Percentiles rank a stretch among this genome's conserved stretches.
Evolutionary conservation across 2,329 filamentous ascomycete genomes (phyloP).

Genomic region (Microcyclosporella mali): DNA sequence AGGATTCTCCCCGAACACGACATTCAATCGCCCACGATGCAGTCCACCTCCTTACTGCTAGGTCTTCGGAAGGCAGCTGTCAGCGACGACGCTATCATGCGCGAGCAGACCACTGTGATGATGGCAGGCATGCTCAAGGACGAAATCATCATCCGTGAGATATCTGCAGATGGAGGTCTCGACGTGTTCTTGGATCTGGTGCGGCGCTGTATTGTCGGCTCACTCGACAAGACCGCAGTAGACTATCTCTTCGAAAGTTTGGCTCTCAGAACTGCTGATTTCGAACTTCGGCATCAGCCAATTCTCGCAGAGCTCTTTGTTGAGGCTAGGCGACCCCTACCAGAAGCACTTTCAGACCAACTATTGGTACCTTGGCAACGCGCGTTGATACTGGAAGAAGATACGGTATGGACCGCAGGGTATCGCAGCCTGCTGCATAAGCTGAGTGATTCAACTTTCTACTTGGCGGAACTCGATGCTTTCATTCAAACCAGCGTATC

Average conservation of each 20-base stretch:
- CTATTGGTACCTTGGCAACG: constrained; percentile 19
- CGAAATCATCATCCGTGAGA: constrained; percentile 6
- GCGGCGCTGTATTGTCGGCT: constrained; percentile 8
- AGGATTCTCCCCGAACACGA: constrained; percentile 13
- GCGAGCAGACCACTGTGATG: constrained; percentile 16
- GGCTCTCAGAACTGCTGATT: constrained; percentile 6
- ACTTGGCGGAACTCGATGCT: constrained; percentile 15
- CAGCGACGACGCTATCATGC: constrained; percentile 15
- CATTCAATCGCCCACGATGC: constrained; percentile 4
- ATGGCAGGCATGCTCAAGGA: constrained; percentile 14
- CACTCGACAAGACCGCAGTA: constrained; percentile 11
- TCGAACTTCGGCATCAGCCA: constrained; percentile 20
- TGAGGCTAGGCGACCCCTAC: constrained; percentile 16
- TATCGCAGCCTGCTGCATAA: constrained; percentile 15
- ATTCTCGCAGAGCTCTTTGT: constrained; percentile 21
- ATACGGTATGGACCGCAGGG: constrained; percentile 15
- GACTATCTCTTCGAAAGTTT: constrained; percentile 14
- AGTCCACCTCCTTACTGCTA: constrained; percentile 16
- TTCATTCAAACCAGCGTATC: constrained; percentile 17
- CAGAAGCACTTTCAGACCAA: constrained; percentile 11
- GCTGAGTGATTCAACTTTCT: constrained; percentile 15
- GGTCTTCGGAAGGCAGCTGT: constrained; percentile 12
- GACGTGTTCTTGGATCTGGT: constrained; percentile 14
- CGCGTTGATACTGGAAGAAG: constrained; percentile 18
- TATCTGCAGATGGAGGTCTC: constrained; percentile 13